A percentile compares a stretch with the other conserved stretches of the same genome.
phyloP scores from a whole-genome alignment of 2,329 filamentous ascomycete genomes.

The Phaeoacremonium minimum region DNA sequence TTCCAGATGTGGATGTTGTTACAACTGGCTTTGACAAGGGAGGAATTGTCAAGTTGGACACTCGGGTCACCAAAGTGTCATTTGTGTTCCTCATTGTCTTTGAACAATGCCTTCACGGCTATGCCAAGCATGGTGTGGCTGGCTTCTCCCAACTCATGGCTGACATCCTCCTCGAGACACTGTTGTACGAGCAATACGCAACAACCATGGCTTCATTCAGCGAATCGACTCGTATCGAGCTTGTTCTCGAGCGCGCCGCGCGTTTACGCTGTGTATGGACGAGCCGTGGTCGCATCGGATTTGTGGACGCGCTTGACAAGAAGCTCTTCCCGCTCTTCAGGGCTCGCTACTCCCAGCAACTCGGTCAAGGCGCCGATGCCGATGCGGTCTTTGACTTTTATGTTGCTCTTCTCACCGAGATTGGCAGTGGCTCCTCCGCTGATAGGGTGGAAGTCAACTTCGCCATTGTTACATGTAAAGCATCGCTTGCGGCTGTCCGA shows the following conservation, averaged over 20 bases:
- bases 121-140: conserved; percentile 16
- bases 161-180: conserved; percentile 29
- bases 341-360: conserved; percentile 20
- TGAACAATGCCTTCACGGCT: conserved; percentile 31
- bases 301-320: conserved; percentile 28
- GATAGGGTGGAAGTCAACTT: conserved; percentile 31
- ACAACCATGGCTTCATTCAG: conserved; percentile 15
- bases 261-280: conserved; percentile 30
- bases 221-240: conserved; percentile 19
- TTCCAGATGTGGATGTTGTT: conserved; percentile 29
- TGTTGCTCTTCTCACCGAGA: conserved; percentile 30
- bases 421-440: conserved; percentile 24
- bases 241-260: conserved; percentile 29
- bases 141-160: conserved; percentile 38
- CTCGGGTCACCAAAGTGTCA: conserved; percentile 26
- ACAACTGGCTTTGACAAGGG: conserved; percentile 18
- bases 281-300: conserved; percentile 18
- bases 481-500: conserved; percentile 26
- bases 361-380: conserved; percentile 19
- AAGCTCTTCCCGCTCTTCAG: conserved; percentile 33
- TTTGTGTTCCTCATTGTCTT: conserved; percentile 42
- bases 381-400: conserved; percentile 32
- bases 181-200: conserved; percentile 30
- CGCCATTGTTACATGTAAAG: conserved; percentile 28
- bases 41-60: conserved; percentile 29